A percentile compares a stretch with the other conserved stretches of the same genome.
These are phyloP conservation scores for Spatholobus suberectus DNA, from an alignment of 306 rosid genomes.

Conservation along the genomic window DNA sequence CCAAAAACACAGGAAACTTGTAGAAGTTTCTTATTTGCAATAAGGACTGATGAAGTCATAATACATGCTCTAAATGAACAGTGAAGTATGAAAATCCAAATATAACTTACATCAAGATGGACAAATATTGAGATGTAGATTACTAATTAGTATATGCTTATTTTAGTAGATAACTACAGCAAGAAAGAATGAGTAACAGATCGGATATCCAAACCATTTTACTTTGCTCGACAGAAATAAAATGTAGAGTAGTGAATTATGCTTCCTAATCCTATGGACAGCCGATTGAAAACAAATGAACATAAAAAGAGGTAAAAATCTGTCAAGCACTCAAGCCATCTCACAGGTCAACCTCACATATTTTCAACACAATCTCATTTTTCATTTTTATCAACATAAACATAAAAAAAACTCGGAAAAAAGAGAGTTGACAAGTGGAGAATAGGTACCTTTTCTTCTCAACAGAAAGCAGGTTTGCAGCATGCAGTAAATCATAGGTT, in stretches of 20 bases:
- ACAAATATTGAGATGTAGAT: neutral
- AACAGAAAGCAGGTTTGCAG: conserved; percentile 73
- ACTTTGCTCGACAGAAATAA: neutral
- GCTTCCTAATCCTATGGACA: conserved; percentile 3
- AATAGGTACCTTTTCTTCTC: conserved; percentile 81
- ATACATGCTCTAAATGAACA: conserved; percentile 4
- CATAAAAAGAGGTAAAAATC: neutral
- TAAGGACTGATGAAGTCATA: neutral
- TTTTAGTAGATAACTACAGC: neutral
- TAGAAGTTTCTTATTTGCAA: neutral
- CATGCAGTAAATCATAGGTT: conserved; percentile 90
- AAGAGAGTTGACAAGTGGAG: conserved; percentile 4
- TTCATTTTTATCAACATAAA: neutral
- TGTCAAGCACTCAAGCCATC: neutral
- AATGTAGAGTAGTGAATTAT: neutral
- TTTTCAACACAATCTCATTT: neutral
- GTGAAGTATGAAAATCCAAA: neutral
- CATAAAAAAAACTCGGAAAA: neutral
- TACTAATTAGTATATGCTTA: neutral
- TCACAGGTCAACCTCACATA: neutral
- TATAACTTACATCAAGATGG: neutral
- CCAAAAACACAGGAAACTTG: neutral
- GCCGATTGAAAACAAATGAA: neutral
- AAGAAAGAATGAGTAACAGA: neutral
- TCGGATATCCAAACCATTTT: neutral